phyloP scores from a whole-genome alignment of 2,329 filamentous ascomycete species.

The Exophiala sideris region DNA sequence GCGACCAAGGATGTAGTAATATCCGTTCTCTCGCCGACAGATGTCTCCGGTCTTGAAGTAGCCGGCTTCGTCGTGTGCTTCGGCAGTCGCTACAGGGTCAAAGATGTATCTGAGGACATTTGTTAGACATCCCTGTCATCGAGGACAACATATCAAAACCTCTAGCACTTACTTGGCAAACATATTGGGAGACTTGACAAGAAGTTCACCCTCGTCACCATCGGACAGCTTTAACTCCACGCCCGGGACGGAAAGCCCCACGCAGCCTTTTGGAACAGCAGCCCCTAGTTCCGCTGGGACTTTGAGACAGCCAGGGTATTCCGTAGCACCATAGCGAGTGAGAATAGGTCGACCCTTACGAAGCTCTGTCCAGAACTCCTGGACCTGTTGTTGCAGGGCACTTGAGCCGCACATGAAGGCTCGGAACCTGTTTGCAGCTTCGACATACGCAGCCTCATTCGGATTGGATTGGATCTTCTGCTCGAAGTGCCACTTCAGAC shows the following conservation, averaged over 20 bases:
- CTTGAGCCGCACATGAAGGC: no score
- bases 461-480: slow-evolving; percentile 34
- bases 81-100: slow-evolving; percentile 30
- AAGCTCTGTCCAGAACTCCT: no score
- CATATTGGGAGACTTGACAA: slow-evolving; percentile 38
- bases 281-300: no score
- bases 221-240: slow-evolving; percentile 39
- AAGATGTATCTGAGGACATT: slow-evolving; percentile 29
- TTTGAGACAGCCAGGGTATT: slow-evolving; percentile 19
- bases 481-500: slow-evolving; percentile 34
- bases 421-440: slow-evolving; percentile 1
- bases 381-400: no score
- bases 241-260: slow-evolving; percentile 36
- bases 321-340: slow-evolving; percentile 4
- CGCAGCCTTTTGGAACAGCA: slow-evolving; percentile 12
- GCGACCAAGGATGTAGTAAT: slow-evolving; percentile 40
- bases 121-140: slow-evolving; percentile 34
- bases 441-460: slow-evolving; percentile 19
- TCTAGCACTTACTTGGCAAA: slow-evolving; percentile 21
- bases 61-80: slow-evolving; percentile 27
- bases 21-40: no score
- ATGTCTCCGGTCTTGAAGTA: slow-evolving; percentile 37
- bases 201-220: slow-evolving; percentile 47
- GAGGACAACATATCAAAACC: slow-evolving; percentile 10
- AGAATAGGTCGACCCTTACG: slow-evolving; percentile 14